phyloP scores from a whole-genome alignment of 352 stramenopile genomes.

The Thalassiosira delicatula region DNA sequence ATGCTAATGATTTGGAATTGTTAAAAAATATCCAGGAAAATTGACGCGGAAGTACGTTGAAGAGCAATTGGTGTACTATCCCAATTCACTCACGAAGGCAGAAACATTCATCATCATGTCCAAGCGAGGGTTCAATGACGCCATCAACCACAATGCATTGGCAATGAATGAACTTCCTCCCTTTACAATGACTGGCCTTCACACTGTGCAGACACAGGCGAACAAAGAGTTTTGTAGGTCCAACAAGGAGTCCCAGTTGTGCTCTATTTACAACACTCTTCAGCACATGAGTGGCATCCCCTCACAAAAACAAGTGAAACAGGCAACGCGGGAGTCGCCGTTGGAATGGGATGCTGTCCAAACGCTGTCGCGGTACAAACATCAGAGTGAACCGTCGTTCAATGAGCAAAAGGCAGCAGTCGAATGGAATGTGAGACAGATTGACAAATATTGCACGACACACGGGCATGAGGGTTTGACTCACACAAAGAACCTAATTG shows the following conservation, averaged over 20 bases:
- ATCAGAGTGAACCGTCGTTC: conserved; percentile 19
- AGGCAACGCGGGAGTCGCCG: neutral
- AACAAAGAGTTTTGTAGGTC: conserved; percentile 19
- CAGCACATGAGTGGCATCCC: conserved; percentile 10
- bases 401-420: conserved; percentile 18
- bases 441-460: conserved; percentile 20
- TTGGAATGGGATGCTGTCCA: neutral
- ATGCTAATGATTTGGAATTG: neutral
- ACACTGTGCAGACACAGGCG: neutral
- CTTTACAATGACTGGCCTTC: conserved; percentile 24
- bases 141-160: conserved; percentile 29
- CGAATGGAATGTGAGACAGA: conserved; percentile 4
- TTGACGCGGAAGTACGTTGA: conserved; percentile 11
- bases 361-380: conserved; percentile 5
- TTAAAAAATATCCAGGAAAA: neutral
- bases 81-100: conserved; percentile 6
- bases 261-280: conserved; percentile 10
- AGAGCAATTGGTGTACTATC: conserved; percentile 18
- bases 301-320: neutral
- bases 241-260: conserved; percentile 7
- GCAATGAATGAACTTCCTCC: conserved; percentile 29
- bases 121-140: conserved; percentile 8
- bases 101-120: conserved; percentile 15
- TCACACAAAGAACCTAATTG: conserved; percentile 15
- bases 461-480: neutral